Percentiles rank a stretch among this genome's conserved stretches.
Conservation (phyloP, 2,329 filamentous ascomycete species). For the Escovopsis sp. region DNA sequence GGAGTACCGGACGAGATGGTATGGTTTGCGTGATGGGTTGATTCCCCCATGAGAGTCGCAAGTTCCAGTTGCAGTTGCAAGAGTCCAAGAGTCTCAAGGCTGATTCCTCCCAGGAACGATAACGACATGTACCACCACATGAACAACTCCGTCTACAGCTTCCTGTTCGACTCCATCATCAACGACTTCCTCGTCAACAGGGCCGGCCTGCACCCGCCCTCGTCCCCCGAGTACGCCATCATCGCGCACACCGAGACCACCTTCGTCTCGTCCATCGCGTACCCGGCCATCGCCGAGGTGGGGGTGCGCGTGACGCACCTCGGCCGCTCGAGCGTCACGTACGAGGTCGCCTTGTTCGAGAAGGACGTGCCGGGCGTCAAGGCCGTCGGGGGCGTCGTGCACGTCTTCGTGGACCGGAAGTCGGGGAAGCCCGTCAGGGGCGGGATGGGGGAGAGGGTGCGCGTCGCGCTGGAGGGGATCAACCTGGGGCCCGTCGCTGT, state of each 20-base stretch:
- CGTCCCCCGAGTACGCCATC: constrained; percentile 60
- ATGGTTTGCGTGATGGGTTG: too few relatives aligned
- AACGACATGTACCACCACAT: constrained; percentile 93
- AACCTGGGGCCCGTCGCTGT: constrained; percentile 21
- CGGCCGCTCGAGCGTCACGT: constrained; percentile 74
- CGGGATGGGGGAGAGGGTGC: constrained; percentile 49
- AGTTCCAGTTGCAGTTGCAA: too few relatives aligned
- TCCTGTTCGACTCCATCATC: constrained; percentile 79
- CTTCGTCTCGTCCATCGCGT: constrained; percentile 70
- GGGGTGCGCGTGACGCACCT: constrained; percentile 71
- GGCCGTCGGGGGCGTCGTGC: constrained; percentile 73
- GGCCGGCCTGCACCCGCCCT: constrained; percentile 58
- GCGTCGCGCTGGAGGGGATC: constrained; percentile 43
- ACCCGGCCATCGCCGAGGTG: constrained; percentile 69
- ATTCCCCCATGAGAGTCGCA: too few relatives aligned
- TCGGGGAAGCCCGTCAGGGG: constrained; percentile 50
- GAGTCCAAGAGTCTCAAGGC: too few relatives aligned
- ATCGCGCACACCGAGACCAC: constrained; percentile 77
- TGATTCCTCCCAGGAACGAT: too few relatives aligned
- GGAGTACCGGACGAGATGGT: constrained; percentile 83
- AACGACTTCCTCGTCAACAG: constrained; percentile 76
- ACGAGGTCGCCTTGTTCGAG: constrained; percentile 80
- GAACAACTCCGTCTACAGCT: constrained; percentile 81
- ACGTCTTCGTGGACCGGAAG: constrained; percentile 72
- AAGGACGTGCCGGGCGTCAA: constrained; percentile 57